These are phyloP conservation scores for Exidia glandulosa DNA, from an alignment of 768 basidiomycete species.

Conservation along the genomic window DNA sequence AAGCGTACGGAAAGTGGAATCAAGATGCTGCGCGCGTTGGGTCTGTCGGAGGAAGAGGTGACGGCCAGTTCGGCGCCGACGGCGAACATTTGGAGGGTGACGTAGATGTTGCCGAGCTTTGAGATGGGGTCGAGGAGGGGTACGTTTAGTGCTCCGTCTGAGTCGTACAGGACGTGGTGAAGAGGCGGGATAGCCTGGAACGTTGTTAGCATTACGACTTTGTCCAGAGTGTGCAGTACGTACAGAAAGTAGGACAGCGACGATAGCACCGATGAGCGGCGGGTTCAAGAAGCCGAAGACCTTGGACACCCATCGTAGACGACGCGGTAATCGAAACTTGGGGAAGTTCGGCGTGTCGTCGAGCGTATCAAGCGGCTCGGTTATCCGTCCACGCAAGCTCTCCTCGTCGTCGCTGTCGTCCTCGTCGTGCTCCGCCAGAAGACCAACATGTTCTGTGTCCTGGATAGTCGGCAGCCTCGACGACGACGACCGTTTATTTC, in stretches of 20 bases:
- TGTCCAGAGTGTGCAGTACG: neutral
- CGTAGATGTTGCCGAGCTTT: neutral
- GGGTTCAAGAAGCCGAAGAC: neutral
- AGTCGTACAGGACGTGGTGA: neutral
- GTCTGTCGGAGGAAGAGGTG: neutral
- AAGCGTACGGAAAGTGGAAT: neutral
- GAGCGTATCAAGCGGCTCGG: neutral
- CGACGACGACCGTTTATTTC: neutral
- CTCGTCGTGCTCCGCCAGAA: neutral
- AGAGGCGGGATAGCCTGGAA: neutral
- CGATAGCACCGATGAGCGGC: neutral
- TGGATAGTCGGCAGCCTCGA: neutral
- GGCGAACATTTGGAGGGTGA: neutral
- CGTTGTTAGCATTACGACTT: neutral
- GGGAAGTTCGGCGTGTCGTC: neutral
- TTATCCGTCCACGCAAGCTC: too few species aligned
- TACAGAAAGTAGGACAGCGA: neutral
- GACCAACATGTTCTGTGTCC: neutral
- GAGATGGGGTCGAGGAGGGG: neutral
- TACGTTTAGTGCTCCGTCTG: neutral
- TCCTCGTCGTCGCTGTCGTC: neutral
- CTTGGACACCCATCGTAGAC: neutral
- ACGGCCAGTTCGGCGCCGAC: neutral
- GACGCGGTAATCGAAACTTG: neutral
- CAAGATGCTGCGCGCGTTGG: neutral